Evolutionary conservation across 192 early-diverging fungal species (phyloP), one percentile per base, ranked within the genome.

Genomic region (Coemansia sp.): DNA sequence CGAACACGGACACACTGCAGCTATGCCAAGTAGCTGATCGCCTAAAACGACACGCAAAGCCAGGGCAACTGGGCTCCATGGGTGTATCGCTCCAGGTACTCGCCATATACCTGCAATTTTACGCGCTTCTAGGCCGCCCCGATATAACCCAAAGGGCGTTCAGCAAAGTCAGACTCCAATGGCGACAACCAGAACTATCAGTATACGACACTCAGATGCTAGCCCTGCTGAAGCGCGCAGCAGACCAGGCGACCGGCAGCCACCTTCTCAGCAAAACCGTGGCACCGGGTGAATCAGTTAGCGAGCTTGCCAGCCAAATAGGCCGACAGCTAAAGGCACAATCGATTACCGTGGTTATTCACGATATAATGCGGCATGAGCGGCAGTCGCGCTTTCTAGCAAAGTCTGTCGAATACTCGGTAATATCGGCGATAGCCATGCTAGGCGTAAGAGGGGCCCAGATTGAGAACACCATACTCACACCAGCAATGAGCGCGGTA

Each of bases 81-180:
- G 36, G 33, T 3, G 1, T 69, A 3, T 38, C 63, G 0, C n/a
- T 37, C 1, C 37, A 9, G 1, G 25, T 68, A 13, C 56, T 75
- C 25, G 28, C 57, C 1, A 20, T 41, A 1, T 82, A 82, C 58
- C 25, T 76, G 2, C 64, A 82, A 16, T 58, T 82, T 36, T 82
- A 82, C 45, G 79, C 79, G 0, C 45, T 23, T 14, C 48, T 82
- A 57, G 79, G 64, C 0, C 70, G 79, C 2, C 79, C 79, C 3
- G 79, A 82, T 43, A 56, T 82, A 10, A 65, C 70, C 0, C 79
- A 82, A 13, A 59, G 34, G n/a, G 71, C 68, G 4, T 60, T 69
- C 20, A 25, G 16, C n/a, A 48, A 64, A 1, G 43, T 67, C 47
- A 26, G 39, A 3, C 10, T n/a, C 13, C 70, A 55, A 8, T 73